Evolutionary conservation across 306 rosid species (phyloP).

Genomic region (Coriaria nepalensis): DNA sequence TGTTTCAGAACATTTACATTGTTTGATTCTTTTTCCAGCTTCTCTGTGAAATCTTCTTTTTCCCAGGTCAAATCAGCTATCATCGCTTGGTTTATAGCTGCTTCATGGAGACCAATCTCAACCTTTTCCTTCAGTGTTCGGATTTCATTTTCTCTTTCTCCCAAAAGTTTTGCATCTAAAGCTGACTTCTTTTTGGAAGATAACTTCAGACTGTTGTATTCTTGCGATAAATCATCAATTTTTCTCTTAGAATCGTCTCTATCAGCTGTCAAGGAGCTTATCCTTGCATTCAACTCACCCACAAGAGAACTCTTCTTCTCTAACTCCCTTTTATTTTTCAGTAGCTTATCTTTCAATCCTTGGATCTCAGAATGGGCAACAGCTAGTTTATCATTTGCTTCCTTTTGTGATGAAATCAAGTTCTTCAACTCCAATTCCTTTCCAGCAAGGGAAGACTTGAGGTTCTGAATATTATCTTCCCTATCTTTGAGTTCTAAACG

Average conservation of each 20-base stretch:
- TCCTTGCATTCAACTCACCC: constrained; percentile 37
- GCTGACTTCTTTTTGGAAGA: constrained; percentile 44
- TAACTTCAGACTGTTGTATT: constrained; percentile 38
- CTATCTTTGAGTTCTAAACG: constrained; percentile 42
- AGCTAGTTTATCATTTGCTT: constrained; percentile 38
- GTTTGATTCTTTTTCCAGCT: constrained; percentile 32
- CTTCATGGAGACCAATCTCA: constrained; percentile 28
- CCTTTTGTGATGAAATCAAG: constrained; percentile 31
- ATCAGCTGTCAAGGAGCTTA: constrained; percentile 34
- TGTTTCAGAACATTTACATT: constrained; percentile 32
- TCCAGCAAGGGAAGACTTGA: constrained; percentile 46
- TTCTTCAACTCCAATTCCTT: constrained; percentile 55
- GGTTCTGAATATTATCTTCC: constrained; percentile 36
- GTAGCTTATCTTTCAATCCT: constrained; percentile 43
- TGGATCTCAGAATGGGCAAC: constrained; percentile 36
- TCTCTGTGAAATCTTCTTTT: constrained; percentile 34
- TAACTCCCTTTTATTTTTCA: constrained; percentile 35
- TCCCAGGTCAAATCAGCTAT: constrained; percentile 44
- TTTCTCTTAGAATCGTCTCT: constrained; percentile 34
- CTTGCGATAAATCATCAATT: constrained; percentile 26
- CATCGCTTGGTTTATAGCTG: constrained; percentile 21
- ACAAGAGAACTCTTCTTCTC: constrained; percentile 34
- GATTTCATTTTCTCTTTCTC: constrained; percentile 52
- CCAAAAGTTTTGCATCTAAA: constrained; percentile 39
- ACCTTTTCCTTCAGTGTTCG: constrained; percentile 38